Evolutionary conservation across 305 asterid species (phyloP), one percentile per base, ranked within the genome.

Genomic region (Fraxinus dipetala): DNA sequence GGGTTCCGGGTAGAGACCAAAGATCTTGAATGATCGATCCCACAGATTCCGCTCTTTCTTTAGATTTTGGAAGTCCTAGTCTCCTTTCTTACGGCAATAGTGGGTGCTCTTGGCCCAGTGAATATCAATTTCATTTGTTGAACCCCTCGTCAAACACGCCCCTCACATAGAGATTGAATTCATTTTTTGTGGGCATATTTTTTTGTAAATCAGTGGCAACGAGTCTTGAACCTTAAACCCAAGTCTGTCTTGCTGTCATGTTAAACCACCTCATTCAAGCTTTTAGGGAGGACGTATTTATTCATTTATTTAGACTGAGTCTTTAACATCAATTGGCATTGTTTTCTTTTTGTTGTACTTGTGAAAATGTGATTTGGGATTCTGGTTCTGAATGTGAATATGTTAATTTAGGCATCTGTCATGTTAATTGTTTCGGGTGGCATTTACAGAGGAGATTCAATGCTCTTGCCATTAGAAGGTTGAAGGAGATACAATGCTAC

Each of bases 401-500:
- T 14, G 20, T 61, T 18, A 61, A 61, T 61, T 18, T 36, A 36
- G 48, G 48, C 14, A 11, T 10, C 51, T 40, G 16, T 22, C 72
- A 20, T 20, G 30, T 14, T 40, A 67, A n/a, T 67, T 67, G 36
- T 14, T 31, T 30, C 32, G 20, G 67, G 61, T 83, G 35, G 67
- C 34, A 36, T 80, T 38, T 87, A 78, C 63, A 93, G 98, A 90
- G 99, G 98, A 92, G 98, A 80, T 93, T 93, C 89, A 92, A 91
- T 76, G 98, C 92, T 5, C 91, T 96, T 36, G 95, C 95, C 5
- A 96, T 96, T 82, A 90, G 93, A 88, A 90, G 98, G 89, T 83
- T 96, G 85, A 94, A 92, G 89, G 99, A 96, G 85, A 96, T 95
- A 40, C 97, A 94, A 76, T 95, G 99, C 94, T 95, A 95, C 86